phyloP scores from a whole-genome alignment of 805 yeast genomes.

The Pichia occidentalis region DNA sequence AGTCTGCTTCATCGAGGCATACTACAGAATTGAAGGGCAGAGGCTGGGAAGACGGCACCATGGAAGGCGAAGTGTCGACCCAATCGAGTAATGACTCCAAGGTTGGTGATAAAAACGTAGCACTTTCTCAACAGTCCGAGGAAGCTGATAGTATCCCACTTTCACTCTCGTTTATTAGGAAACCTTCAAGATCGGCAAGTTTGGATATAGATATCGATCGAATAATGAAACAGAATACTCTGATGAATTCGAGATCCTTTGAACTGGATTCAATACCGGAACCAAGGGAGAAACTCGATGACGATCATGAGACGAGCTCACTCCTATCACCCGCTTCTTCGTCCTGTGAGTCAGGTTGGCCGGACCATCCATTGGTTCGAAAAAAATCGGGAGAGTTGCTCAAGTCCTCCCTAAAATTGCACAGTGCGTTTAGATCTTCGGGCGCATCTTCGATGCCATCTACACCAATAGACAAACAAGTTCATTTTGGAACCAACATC shows the following conservation, averaged over 20 bases:
- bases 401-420: conserved; percentile 60
- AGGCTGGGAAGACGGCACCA: too few species aligned
- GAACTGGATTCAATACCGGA: background rate
- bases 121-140: too few species aligned
- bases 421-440: conserved; percentile 14
- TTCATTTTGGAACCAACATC: conserved; percentile 74
- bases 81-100: too few species aligned
- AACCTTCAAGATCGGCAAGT: conserved; percentile 28
- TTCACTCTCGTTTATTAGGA: conserved; percentile 28
- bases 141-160: conserved; percentile 23
- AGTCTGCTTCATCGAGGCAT: too few species aligned
- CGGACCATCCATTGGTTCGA: conserved; percentile 51
- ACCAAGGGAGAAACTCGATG: too few species aligned
- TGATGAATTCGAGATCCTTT: conserved; percentile 20
- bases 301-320: background rate
- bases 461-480: conserved; percentile 62
- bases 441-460: conserved; percentile 39
- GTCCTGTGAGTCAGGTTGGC: too few species aligned
- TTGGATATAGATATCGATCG: conserved; percentile 18
- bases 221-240: conserved; percentile 29
- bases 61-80: too few species aligned
- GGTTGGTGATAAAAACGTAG: too few species aligned
- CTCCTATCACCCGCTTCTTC: background rate
- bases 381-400: conserved; percentile 88
- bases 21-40: too few species aligned